Conservation (phyloP, 805 yeast genomes). For the Geotrichum ghanense region DNA sequence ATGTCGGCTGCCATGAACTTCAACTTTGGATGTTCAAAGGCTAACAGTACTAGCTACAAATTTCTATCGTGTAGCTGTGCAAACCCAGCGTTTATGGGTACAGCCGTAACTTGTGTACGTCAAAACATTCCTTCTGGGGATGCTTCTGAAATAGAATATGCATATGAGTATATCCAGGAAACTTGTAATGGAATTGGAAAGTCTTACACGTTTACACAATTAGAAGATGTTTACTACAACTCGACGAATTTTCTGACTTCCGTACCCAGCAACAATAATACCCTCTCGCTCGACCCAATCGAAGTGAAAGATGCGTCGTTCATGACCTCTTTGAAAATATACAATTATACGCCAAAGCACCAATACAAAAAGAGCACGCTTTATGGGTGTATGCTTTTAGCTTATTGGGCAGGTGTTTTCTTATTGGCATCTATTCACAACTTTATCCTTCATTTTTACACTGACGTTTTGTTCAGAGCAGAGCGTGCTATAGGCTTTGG, state of each 20-base stretch:
- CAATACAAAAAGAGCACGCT: slow-evolving; percentile 16
- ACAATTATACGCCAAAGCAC: slow-evolving; percentile 5
- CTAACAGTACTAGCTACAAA: too few relatives aligned
- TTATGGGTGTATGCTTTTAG: neutral
- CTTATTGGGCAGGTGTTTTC: neutral
- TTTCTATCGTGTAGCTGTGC: too few relatives aligned
- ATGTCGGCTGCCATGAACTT: too few relatives aligned
- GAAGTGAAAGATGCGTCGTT: slow-evolving; percentile 1
- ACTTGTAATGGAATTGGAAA: slow-evolving; percentile 22
- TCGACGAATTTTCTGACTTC: too few relatives aligned
- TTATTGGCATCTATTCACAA: neutral
- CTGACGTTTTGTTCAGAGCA: neutral
- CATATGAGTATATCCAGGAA: slow-evolving; percentile 16
- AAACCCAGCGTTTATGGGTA: neutral
- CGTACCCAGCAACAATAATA: slow-evolving; percentile 25
- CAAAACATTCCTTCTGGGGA: slow-evolving; percentile 14
- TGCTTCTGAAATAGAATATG: slow-evolving; percentile 16
- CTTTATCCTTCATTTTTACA: slow-evolving; percentile 8
- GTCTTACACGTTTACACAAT: slow-evolving; percentile 12
- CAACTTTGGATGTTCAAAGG: too few relatives aligned
- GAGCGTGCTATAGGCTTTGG: slow-evolving; percentile 3
- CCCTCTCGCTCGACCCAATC: slow-evolving; percentile 12
- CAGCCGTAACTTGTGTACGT: slow-evolving; percentile 19
- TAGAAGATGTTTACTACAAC: slow-evolving; percentile 18
- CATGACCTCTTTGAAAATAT: slow-evolving; percentile 3